Base-by-base conservation (phyloP, 306 rosid species). In the Casuarina glauca region DNA sequence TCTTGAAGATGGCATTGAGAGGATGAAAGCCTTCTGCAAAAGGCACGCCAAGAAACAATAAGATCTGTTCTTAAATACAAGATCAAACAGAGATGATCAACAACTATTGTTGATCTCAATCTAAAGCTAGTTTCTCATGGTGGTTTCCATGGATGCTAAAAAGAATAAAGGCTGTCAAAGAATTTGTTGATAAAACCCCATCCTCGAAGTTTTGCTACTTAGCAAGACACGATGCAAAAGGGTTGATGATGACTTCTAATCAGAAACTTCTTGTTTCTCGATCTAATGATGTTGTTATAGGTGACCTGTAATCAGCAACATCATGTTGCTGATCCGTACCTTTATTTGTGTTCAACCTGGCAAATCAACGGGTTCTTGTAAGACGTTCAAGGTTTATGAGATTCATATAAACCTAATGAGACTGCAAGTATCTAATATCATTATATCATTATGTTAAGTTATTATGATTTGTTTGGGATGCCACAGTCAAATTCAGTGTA, bases 1-100 rank as follows among this genome's bases (percentile, higher is more conserved):
- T 74, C 81, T 89, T 62, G 88, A 84, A 79, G 91, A 89, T 69
- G 90, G 89, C 35, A 72, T 87, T 50, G 78, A 19, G 54, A 83
- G 91, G 79, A 53, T 89, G 5, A 87, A 80, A 74, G 72, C 66
- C 48, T 89, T 89, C 68, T 74, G 69, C 77, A 58, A 76, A 35
- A 85, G 89, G 88, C 87, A 87, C 66, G 76, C 87, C 55, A 86
- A 78, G 62, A 78, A 77, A 53, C 62, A 71, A 6, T 57, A 55
- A 20, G 49, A 26, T 26, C 1, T 26, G 32, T 26, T 26, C 32
- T 26, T 26, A 26, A 0, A 26, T 26, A 26, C 32, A 0, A 26
- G 32, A 6, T 46, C 9, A 11, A 46, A 11, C 10, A 6, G 50
- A 6, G 10, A 11, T 6, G 50, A 6, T 46, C 50, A 46, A 46